Evolutionary conservation across 106 monocot species (phyloP).

Genomic region (Phalaenopsis equestris): DNA sequence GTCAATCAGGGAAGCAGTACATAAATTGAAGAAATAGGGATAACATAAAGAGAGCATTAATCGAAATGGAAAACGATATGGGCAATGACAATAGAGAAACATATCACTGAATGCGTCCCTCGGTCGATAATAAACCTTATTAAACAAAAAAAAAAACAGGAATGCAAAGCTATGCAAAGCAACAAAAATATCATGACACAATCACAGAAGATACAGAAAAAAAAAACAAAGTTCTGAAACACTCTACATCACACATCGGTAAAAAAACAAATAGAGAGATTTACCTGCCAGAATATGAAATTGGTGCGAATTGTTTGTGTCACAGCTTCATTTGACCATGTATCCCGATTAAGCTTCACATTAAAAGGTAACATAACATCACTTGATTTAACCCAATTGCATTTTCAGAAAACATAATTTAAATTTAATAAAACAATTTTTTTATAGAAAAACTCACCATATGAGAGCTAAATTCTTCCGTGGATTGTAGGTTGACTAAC

Average conservation of each 20-base stretch:
- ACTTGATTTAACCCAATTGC: conserved; percentile 3
- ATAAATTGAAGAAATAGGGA: background rate
- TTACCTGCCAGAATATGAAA: conserved; percentile 99
- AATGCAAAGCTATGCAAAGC: background rate
- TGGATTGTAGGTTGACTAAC: conserved; percentile 81
- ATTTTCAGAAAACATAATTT: background rate
- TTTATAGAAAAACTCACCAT: conserved; percentile 41
- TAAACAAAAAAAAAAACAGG: no score
- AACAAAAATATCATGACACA: background rate
- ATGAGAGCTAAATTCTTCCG: conserved; percentile 88
- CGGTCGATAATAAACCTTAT: no score
- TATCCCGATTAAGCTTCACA: conserved; percentile 78
- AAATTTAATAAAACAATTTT: background rate
- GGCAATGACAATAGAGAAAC: background rate
- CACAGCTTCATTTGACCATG: conserved; percentile 91
- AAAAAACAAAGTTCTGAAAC: background rate
- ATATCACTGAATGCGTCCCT: no score
- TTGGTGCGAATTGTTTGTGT: conserved; percentile 78
- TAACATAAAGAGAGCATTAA: background rate
- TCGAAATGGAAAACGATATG: background rate
- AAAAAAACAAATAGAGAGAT: conserved; percentile 1
- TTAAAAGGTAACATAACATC: conserved; percentile 12
- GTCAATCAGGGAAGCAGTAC: background rate
- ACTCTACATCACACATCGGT: background rate
- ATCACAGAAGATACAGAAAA: background rate